These are phyloP conservation scores for Fomitopsis betulina DNA, from an alignment of 1,284 basidiomycete species.

Conservation along the genomic window DNA sequence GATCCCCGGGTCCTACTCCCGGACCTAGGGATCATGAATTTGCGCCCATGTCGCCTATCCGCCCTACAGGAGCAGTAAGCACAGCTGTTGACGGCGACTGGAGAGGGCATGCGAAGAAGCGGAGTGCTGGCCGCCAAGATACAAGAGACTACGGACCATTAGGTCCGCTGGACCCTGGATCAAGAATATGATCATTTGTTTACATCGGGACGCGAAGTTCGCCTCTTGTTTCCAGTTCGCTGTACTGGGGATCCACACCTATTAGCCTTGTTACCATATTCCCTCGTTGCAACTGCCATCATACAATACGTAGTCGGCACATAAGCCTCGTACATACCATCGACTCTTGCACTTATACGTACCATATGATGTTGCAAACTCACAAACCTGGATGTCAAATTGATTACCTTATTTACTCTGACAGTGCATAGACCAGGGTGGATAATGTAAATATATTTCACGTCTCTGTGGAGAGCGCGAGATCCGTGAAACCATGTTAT, in stretches of 20 bases:
- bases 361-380: not conserved
- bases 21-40: conserved; percentile 15
- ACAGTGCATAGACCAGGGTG: not conserved
- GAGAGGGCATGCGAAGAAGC: conserved; percentile 39
- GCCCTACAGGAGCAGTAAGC: conserved; percentile 28
- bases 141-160: conserved; percentile 65
- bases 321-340: not conserved
- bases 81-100: conserved; percentile 33
- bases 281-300: not conserved
- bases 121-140: conserved; percentile 39
- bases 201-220: not conserved
- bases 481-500: too few species aligned
- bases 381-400: not conserved
- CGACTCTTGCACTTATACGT: not conserved
- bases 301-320: not conserved
- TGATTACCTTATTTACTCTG: not conserved
- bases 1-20: conserved; percentile 35
- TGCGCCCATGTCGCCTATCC: conserved; percentile 44
- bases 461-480: too few species aligned
- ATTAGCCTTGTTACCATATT: not conserved
- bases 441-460: too few species aligned
- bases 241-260: not conserved
- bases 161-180: conserved; percentile 67
- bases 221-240: not conserved
- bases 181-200: conserved; percentile 19